Evolutionary conservation across 345 rosid genomes (phyloP).

Genomic region (Euphorbia lathyris): DNA sequence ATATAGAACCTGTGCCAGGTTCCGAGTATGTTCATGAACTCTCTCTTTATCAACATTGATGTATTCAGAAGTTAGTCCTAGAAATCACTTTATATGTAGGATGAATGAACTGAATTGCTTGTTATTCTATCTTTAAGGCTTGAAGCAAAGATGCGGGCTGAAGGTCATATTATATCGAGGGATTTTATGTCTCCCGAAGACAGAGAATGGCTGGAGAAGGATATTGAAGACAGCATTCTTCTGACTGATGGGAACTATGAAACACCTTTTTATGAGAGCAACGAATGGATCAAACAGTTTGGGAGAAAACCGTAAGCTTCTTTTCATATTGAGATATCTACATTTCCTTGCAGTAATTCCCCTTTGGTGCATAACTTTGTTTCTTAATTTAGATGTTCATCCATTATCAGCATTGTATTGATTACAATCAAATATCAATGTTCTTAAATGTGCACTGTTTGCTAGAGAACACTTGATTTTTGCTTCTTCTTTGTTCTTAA

Average conservation of each 20-base stretch:
- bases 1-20: conserved; percentile 83
- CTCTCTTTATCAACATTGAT: background rate
- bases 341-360: background rate
- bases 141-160: conserved; percentile 88
- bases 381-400: conserved; percentile 5
- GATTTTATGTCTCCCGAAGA: conserved; percentile 89
- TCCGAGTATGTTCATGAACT: conserved; percentile 59
- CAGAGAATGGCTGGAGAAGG: conserved; percentile 90
- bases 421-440: background rate
- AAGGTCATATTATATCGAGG: conserved; percentile 69
- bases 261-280: conserved; percentile 71
- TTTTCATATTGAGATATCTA: conserved; percentile 1
- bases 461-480: background rate
- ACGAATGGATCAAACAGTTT: conserved; percentile 69
- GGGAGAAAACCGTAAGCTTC: conserved; percentile 79
- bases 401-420: background rate
- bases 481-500: background rate
- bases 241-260: conserved; percentile 46
- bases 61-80: conserved; percentile 3
- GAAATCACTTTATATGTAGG: background rate
- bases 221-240: conserved; percentile 71
- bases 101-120: conserved; percentile 15
- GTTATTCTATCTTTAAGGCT: conserved; percentile 46
- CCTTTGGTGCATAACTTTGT: background rate
- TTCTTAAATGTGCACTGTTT: background rate